These are phyloP conservation scores for Cornus controversa DNA, from an alignment of 148 eudicot genomes.

Conservation along the genomic window DNA sequence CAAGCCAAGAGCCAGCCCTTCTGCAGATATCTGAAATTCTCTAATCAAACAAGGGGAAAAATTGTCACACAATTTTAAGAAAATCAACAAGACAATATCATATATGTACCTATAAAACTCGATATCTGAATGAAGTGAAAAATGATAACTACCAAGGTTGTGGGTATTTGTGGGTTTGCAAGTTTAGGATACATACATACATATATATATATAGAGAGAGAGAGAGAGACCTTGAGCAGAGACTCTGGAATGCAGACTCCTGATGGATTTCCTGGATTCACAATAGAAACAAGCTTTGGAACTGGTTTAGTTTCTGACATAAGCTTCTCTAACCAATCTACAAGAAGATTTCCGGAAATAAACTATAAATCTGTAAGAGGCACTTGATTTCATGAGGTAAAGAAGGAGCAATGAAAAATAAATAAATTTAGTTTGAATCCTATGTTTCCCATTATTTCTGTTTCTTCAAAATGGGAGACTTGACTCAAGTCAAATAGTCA, in stretches of 20 bases:
- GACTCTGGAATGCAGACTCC: slow-evolving; percentile 28
- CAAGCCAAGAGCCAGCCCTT: slow-evolving; percentile 33
- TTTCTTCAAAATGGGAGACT: neutral
- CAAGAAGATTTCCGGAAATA: neutral
- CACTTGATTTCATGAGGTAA: neutral
- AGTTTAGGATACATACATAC: no score
- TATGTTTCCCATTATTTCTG: neutral
- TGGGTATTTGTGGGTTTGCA: no score
- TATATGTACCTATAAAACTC: no score
- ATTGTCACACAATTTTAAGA: neutral
- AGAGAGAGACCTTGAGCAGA: slow-evolving; percentile 26
- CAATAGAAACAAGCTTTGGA: slow-evolving; percentile 32
- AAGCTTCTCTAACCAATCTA: slow-evolving; percentile 32
- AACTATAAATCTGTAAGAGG: neutral
- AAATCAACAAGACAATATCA: neutral
- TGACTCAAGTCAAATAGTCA: neutral
- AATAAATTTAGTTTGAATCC: neutral
- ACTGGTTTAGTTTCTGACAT: slow-evolving; percentile 24
- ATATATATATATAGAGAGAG: neutral
- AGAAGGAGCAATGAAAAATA: neutral
- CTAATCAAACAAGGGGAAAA: slow-evolving; percentile 9
- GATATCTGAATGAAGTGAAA: no score
- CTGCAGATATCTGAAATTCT: slow-evolving; percentile 31
- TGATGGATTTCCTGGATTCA: slow-evolving; percentile 38
- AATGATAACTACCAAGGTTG: no score